phyloP scores from a whole-genome alignment of 73 alveolate species.

The Paramecium tetraurelia region DNA sequence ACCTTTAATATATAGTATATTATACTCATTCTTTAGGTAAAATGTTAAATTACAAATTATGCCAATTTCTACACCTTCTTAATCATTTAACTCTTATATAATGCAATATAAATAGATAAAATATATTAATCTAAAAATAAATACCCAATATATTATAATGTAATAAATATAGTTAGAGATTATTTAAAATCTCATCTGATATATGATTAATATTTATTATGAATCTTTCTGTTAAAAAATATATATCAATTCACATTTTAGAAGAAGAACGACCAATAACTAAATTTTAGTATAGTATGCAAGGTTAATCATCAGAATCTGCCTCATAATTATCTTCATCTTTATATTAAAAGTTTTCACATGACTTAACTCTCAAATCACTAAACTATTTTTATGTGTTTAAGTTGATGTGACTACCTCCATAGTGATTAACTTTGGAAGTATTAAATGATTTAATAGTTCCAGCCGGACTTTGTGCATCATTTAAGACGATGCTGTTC shows the following conservation, averaged over 20 bases:
- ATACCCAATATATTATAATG: not conserved
- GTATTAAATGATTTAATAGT: slow-evolving; percentile 16
- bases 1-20: too few relatives aligned
- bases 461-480: not conserved
- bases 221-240: not conserved
- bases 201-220: too few relatives aligned
- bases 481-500: not conserved
- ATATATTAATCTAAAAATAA: too few relatives aligned
- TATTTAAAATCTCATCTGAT: not conserved
- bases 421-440: not conserved
- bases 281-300: not conserved
- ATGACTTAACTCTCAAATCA: not conserved
- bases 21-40: too few relatives aligned
- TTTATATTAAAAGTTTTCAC: not conserved
- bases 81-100: too few relatives aligned
- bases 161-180: not conserved
- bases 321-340: not conserved
- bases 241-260: not conserved
- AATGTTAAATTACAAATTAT: too few relatives aligned
- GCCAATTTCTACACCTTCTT: too few relatives aligned
- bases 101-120: too few relatives aligned
- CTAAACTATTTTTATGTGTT: not conserved
- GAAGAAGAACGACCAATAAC: slow-evolving; percentile 22
- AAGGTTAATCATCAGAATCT: not conserved
- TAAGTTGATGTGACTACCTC: not conserved